Evolutionary conservation across 2,329 filamentous ascomycete genomes (phyloP).

Genomic region (Fusarium chlamydosporum): DNA sequence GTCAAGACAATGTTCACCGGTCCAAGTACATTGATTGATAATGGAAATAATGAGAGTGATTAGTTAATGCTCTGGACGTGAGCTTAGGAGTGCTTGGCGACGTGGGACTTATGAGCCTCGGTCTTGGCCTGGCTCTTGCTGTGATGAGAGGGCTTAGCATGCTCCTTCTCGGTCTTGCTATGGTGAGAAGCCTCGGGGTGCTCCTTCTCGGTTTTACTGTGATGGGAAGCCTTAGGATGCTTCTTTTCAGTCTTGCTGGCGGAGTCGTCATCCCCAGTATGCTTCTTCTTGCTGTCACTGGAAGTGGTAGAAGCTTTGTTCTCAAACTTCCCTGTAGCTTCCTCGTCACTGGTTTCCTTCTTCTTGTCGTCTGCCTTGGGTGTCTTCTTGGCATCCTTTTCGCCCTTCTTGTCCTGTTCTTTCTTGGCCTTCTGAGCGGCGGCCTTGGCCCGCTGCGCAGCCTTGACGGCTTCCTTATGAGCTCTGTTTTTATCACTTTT

Average conservation of each 20-base stretch:
- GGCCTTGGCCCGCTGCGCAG: background rate
- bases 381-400: background rate
- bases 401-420: too few species aligned
- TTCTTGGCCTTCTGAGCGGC: too few species aligned
- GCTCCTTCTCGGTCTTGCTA: background rate
- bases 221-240: background rate
- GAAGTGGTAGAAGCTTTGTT: background rate
- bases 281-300: constrained; percentile 1
- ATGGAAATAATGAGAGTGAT: background rate
- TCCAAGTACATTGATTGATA: constrained; percentile 6
- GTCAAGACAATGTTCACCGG: background rate
- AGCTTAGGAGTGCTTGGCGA: constrained; percentile 5
- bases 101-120: constrained; percentile 1
- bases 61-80: accelerated
- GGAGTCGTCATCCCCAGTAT: background rate
- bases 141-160: background rate
- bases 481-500: background rate
- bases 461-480: background rate
- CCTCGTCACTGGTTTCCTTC: background rate
- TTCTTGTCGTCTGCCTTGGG: constrained; percentile 15
- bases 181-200: background rate
- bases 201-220: background rate
- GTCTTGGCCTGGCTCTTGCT: background rate
- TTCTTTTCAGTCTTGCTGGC: background rate
- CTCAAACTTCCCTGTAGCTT: background rate